phyloP scores from a whole-genome alignment of 2,329 filamentous ascomycete species.

The Curvularia spicifera region DNA sequence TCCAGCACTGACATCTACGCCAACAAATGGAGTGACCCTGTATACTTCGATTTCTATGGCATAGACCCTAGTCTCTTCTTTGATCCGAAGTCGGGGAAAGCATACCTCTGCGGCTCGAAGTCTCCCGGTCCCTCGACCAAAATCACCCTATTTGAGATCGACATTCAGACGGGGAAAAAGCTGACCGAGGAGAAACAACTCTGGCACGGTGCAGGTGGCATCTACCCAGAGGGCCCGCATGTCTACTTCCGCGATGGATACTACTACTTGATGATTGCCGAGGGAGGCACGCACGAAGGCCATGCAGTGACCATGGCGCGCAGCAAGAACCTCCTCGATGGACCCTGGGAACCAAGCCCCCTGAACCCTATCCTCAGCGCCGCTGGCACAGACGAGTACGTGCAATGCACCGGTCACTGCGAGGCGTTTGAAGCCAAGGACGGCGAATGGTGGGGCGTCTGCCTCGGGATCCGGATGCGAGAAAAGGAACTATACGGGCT shows the following conservation, averaged over 20 bases:
- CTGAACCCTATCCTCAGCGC: slow-evolving; percentile 21
- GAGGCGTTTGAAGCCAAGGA: slow-evolving; percentile 21
- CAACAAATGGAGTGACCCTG: slow-evolving; percentile 20
- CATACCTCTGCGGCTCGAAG: slow-evolving; percentile 31
- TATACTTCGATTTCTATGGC: slow-evolving; percentile 22
- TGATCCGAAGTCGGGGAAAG: slow-evolving; percentile 14
- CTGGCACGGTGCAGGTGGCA: slow-evolving; percentile 44
- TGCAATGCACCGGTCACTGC: slow-evolving; percentile 25
- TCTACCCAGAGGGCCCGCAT: slow-evolving; percentile 45
- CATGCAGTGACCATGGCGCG: slow-evolving; percentile 23
- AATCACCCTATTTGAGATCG: slow-evolving; percentile 33
- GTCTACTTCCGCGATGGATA: slow-evolving; percentile 42
- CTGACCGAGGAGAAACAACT: slow-evolving; percentile 24
- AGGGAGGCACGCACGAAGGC: slow-evolving; percentile 33
- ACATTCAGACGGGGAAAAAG: slow-evolving; percentile 36
- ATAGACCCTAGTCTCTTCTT: slow-evolving; percentile 28
- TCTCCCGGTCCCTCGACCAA: slow-evolving; percentile 20
- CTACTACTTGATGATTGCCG: slow-evolving; percentile 45
- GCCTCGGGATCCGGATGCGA: slow-evolving; percentile 15
- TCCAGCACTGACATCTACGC: slow-evolving; percentile 19
- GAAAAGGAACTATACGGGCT: slow-evolving; percentile 14
- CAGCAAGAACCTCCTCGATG: slow-evolving; percentile 17
- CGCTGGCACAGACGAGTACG: slow-evolving; percentile 18
- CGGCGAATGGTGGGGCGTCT: slow-evolving; percentile 25
- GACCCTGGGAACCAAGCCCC: slow-evolving; percentile 21